Base-by-base conservation (phyloP, 2,329 filamentous ascomycete genomes). In the Pyrenophora teres region DNA sequence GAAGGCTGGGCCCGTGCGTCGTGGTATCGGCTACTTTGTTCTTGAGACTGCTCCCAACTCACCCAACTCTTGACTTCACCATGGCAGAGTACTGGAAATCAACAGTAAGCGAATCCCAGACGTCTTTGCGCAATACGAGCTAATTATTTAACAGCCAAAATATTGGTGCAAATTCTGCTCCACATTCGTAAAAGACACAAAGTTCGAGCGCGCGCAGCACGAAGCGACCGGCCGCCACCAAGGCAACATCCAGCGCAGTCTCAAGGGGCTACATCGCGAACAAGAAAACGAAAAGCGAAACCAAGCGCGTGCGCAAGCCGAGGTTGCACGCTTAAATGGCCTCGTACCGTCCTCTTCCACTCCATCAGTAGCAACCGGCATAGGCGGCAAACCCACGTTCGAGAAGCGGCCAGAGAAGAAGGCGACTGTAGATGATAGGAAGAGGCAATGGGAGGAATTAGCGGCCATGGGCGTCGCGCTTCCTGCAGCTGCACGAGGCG, bases 11-110 rank as follows among this genome's bases (percentile, higher is more conserved):
- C 23, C 42, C 27, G 27, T 12, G 27, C 27, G 10, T 30, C 42
- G 27, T 13, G 33, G 42, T 18, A 35, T 43, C 31, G 33, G 41
- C 42, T 8, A 13, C 27, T 12, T 10, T 30, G 27, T 30, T 10
- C 27, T 30, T 7, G 9, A 30, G 27, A 9, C 27, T 25, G 10
- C 27, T 30, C 7, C 9, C 27, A 13, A 12, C 10, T 13, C 27
- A 30, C 27, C 40, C 39, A 21, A 36, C 23, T 21, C 38, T 12
- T 21, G 31, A 32, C 31, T 23, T 19, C 33, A 50, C 18, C 36
- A 97, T 99, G 94, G 87, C 94, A 0, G 94, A 97, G 81, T 95
- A 96, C 77, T 97, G 94, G 94, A 97, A 97, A 74, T 97, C 93
- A 16, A 96, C 92, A 30, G 83, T 85, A 71, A 74, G 78, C 57